These are phyloP conservation scores for Zoysia japonica DNA, from an alignment of 176 grass and related monocot species.

Conservation along the genomic window DNA sequence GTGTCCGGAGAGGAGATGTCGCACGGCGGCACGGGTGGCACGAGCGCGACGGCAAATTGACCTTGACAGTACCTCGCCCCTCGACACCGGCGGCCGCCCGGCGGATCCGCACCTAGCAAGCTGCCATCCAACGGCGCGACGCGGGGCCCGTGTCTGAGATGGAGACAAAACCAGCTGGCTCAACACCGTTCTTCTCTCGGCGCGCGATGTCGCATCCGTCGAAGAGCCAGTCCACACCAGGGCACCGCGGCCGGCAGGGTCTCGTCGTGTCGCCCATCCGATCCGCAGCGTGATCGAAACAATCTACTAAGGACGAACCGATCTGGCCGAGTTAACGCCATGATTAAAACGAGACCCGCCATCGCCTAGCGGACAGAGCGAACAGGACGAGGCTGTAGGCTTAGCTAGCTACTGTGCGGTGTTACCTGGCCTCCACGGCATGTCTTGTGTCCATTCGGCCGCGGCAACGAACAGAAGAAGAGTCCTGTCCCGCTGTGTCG, in stretches of 20 bases:
- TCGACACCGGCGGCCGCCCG: not conserved
- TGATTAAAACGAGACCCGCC: too few species aligned
- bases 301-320: not conserved
- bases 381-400: too few species aligned
- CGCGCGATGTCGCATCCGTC: not conserved
- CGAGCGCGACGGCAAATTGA: slow-evolving; percentile 1
- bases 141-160: not conserved
- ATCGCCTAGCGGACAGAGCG: not conserved
- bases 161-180: not conserved
- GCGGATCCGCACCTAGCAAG: slow-evolving; percentile 9
- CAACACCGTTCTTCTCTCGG: not conserved
- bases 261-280: not conserved
- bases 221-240: not conserved
- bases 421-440: slow-evolving; percentile 24
- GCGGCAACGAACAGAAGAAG: not conserved
- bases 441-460: not conserved
- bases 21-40: not conserved
- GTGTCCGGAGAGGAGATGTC: not conserved
- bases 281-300: not conserved
- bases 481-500: not conserved
- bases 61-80: not conserved
- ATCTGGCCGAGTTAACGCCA: not conserved
- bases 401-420: not conserved
- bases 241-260: not conserved
- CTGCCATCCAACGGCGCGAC: not conserved